Percentiles rank a stretch among this genome's conserved stretches.
These are phyloP conservation scores for Ganoderma meredithae DNA, from an alignment of 1,284 basidiomycete genomes.

Conservation along the genomic window DNA sequence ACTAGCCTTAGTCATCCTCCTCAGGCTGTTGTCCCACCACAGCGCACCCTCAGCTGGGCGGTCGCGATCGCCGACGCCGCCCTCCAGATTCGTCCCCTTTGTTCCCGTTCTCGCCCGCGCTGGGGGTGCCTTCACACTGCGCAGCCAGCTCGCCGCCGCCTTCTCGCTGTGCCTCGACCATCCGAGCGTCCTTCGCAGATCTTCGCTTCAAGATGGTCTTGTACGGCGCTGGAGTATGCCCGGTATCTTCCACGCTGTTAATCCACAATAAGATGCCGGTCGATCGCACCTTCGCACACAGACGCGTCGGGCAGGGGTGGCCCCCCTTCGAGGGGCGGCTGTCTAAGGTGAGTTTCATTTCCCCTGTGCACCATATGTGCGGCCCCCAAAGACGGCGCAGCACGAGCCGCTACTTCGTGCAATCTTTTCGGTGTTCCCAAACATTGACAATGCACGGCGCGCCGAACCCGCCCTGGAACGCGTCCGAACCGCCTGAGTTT, in stretches of 20 bases:
- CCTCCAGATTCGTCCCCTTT: conserved; percentile 19
- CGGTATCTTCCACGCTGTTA: conserved; percentile 4
- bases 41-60: conserved; percentile 5
- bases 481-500: conserved; percentile 10
- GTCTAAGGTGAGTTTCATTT: conserved; percentile 15
- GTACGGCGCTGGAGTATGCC: background rate
- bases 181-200: background rate
- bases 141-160: conserved; percentile 16
- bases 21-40: conserved; percentile 16
- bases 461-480: conserved; percentile 1
- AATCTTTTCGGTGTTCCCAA: conserved; percentile 7
- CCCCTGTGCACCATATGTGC: background rate
- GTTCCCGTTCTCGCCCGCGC: conserved; percentile 6
- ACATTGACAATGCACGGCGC: background rate
- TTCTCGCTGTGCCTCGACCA: conserved; percentile 21
- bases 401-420: conserved; percentile 11
- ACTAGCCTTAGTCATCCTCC: background rate
- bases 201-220: background rate
- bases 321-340: conserved; percentile 2
- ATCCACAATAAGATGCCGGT: background rate
- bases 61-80: conserved; percentile 18
- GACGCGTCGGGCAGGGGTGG: conserved; percentile 5
- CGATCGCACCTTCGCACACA: conserved; percentile 9
- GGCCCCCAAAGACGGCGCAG: background rate
- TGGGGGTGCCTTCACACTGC: conserved; percentile 9